These are phyloP conservation scores for Buxus sempervirens DNA, from an alignment of 164 flowering plant genomes.

Conservation along the genomic window DNA sequence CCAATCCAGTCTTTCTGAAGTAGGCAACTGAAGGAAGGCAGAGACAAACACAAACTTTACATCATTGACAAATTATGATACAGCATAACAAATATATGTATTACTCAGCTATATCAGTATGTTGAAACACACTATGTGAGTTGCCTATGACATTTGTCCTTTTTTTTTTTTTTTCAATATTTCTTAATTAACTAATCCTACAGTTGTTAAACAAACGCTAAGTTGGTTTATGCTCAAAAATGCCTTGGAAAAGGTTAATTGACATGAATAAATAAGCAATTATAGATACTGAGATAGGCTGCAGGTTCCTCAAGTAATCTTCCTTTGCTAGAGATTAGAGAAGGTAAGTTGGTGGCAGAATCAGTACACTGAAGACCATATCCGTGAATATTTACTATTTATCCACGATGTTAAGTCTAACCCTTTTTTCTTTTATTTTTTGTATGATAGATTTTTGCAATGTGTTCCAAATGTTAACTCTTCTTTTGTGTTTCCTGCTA, in stretches of 20 bases:
- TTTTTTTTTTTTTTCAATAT: too few relatives aligned
- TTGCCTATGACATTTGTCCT: background rate
- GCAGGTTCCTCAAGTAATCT: background rate
- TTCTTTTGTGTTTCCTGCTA: too few relatives aligned
- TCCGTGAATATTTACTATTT: too few relatives aligned
- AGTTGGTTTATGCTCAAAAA: background rate
- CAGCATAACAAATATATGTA: background rate
- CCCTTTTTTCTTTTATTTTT: background rate
- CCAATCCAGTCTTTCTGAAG: conserved; percentile 86
- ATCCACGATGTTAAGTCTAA: too few relatives aligned
- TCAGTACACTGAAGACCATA: background rate
- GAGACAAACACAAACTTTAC: background rate
- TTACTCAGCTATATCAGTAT: background rate
- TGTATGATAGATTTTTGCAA: background rate
- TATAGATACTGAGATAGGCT: background rate
- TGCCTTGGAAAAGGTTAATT: background rate
- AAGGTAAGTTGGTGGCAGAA: background rate
- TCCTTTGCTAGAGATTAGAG: background rate
- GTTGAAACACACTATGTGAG: background rate
- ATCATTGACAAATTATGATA: background rate
- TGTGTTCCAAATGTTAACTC: too few relatives aligned
- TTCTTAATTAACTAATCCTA: background rate
- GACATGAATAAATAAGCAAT: background rate
- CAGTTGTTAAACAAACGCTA: background rate
- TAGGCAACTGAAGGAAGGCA: conserved; percentile 52